Percentiles rank a stretch among this genome's conserved stretches.
phyloP scores from a whole-genome alignment of 192 early-diverging fungal genomes.

The Borealophlyctis nickersoniae region DNA sequence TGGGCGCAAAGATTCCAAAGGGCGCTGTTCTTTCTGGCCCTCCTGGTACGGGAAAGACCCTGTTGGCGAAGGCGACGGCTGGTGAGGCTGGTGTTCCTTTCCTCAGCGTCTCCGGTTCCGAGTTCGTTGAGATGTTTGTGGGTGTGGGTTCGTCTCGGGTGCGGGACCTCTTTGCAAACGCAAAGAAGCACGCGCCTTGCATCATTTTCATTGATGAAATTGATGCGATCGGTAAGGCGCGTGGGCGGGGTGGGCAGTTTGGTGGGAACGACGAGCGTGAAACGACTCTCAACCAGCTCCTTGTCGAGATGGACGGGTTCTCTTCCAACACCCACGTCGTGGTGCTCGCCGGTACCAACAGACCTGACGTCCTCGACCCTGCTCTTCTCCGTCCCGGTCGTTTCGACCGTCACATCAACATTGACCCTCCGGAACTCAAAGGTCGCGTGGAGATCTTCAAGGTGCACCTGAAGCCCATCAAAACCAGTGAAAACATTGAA shows the following conservation, averaged over 20 bases:
- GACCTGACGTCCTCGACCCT: slow-evolving; percentile 94
- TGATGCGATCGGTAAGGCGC: slow-evolving; percentile 98
- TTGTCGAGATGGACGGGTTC: slow-evolving; percentile 99
- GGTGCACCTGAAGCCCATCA: slow-evolving; percentile 91
- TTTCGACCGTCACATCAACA: slow-evolving; percentile 96
- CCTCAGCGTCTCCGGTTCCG: slow-evolving; percentile 96
- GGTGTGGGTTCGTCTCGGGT: slow-evolving; percentile 94
- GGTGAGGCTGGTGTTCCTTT: slow-evolving; percentile 98
- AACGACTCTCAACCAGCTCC: slow-evolving; percentile 92
- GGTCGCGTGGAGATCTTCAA: slow-evolving; percentile 95
- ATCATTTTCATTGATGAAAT: slow-evolving; percentile 99
- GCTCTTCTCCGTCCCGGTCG: slow-evolving; percentile 96
- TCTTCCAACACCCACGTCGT: slow-evolving; percentile 84
- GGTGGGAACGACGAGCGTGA: slow-evolving; percentile 99
- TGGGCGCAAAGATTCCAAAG: slow-evolving; percentile 98
- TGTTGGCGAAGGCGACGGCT: slow-evolving; percentile 97
- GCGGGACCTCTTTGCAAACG: slow-evolving; percentile 93
- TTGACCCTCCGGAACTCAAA: slow-evolving; percentile 95
- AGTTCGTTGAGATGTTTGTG: slow-evolving; percentile 99
- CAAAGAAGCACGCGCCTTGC: slow-evolving; percentile 96
- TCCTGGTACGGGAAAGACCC: slow-evolving; percentile 97
- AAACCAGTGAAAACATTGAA: slow-evolving; percentile 66
- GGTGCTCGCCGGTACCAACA: slow-evolving; percentile 95
- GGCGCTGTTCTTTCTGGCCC: slow-evolving; percentile 94
- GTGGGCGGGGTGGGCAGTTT: slow-evolving; percentile 77